phyloP scores from a whole-genome alignment of 768 basidiomycete genomes.

The Neoboletus brunneissimus region DNA sequence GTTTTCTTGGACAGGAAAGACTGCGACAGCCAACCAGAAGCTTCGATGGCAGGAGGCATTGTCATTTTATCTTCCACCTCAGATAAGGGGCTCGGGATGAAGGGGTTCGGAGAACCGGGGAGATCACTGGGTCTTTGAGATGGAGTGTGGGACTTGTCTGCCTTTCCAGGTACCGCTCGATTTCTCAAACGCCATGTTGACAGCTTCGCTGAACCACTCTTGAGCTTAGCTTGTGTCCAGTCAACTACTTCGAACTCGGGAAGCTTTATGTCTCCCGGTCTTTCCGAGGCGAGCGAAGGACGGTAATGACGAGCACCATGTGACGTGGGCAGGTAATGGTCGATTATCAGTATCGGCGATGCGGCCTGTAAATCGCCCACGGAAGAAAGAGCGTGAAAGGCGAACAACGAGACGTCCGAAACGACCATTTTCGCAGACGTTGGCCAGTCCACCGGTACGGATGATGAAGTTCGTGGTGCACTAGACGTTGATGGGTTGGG shows the following conservation, averaged over 20 bases:
- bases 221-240: conserved; percentile 52
- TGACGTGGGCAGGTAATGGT: conserved; percentile 60
- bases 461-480: conserved; percentile 1
- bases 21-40: conserved; percentile 5
- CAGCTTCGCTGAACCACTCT: conserved; percentile 46
- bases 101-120: conserved; percentile 16
- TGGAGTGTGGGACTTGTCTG: conserved; percentile 19
- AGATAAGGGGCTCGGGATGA: conserved; percentile 17
- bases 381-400: conserved; percentile 36
- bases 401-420: conserved; percentile 57
- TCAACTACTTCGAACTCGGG: conserved; percentile 60
- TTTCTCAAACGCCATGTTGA: conserved; percentile 61
- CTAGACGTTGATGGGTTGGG: conserved; percentile 4
- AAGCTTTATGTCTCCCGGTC: conserved; percentile 31
- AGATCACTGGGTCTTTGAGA: conserved; percentile 14
- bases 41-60: conserved; percentile 20
- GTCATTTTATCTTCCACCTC: conserved; percentile 13
- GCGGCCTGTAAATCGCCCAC: conserved; percentile 33
- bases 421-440: conserved; percentile 20
- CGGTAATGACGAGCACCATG: conserved; percentile 47
- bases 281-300: conserved; percentile 31
- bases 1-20: background rate
- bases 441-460: background rate
- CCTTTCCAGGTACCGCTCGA: conserved; percentile 20
- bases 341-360: conserved; percentile 72